Evolutionary conservation across 2,329 filamentous ascomycete genomes (phyloP).

Genomic region (Plectosphaerella cucumerina): DNA sequence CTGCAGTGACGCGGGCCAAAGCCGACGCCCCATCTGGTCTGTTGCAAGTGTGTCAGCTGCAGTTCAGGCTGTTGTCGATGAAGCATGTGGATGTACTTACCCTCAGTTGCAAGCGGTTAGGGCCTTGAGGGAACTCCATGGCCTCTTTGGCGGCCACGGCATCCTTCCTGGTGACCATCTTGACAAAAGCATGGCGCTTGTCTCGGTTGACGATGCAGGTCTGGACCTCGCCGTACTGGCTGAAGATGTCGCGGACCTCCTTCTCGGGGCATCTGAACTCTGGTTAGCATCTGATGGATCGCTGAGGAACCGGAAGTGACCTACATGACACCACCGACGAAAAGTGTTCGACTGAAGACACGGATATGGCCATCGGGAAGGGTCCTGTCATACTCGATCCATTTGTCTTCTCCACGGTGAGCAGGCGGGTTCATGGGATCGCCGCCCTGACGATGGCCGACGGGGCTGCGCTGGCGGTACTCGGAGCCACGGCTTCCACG

Average conservation of each 20-base stretch:
- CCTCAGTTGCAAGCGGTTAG: conserved; percentile 68
- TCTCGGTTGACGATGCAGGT: conserved; percentile 98
- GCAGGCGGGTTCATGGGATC: not conserved
- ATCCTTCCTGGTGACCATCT: conserved; percentile 89
- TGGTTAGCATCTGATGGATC: conserved; percentile 15
- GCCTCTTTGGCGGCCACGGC: conserved; percentile 79
- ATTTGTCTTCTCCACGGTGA: conserved; percentile 56
- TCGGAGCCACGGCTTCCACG: conserved; percentile 57
- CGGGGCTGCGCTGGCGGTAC: conserved; percentile 86
- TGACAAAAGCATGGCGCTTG: conserved; percentile 97
- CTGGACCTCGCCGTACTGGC: conserved; percentile 80
- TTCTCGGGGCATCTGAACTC: conserved; percentile 63
- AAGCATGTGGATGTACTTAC: conserved; percentile 41
- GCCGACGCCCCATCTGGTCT: conserved; percentile 96
- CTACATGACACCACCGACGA: conserved; percentile 92
- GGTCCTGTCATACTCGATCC: conserved; percentile 72
- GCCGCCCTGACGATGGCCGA: conserved; percentile 52
- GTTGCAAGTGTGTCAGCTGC: not conserved
- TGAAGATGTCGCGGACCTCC: conserved; percentile 78
- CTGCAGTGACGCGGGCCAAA: conserved; percentile 97
- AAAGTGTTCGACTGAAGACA: conserved; percentile 90
- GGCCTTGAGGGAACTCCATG: conserved; percentile 72
- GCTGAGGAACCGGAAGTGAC: conserved; percentile 28
- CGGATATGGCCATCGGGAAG: conserved; percentile 78
- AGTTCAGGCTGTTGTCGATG: conserved; percentile 4